Conservation (phyloP, 305 asterid species). For the Ilex paraguariensis region DNA sequence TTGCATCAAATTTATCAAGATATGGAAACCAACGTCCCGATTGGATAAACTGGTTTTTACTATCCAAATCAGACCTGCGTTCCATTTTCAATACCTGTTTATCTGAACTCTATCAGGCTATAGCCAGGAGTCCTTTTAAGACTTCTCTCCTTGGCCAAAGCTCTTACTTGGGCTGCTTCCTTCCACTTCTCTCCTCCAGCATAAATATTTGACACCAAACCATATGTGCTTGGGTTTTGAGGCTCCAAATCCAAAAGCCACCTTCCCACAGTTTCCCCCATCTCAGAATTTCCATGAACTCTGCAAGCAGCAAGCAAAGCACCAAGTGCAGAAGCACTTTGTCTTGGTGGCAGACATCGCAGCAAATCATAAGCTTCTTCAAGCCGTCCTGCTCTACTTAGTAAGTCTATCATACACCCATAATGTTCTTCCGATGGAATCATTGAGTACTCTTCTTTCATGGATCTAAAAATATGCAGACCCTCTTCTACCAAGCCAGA, state of each 20-base stretch:
- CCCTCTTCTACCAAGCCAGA: slow-evolving; percentile 43
- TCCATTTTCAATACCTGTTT: background rate
- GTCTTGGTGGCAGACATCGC: slow-evolving; percentile 18
- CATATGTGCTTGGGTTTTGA: slow-evolving; percentile 30
- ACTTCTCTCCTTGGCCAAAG: slow-evolving; percentile 32
- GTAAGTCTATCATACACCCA: slow-evolving; percentile 52
- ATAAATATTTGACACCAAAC: slow-evolving; percentile 42
- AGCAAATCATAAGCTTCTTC: slow-evolving; percentile 43
- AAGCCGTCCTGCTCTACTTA: slow-evolving; percentile 49
- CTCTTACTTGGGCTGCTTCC: slow-evolving; percentile 31
- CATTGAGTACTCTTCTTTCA: slow-evolving; percentile 39
- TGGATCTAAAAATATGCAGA: slow-evolving; percentile 31
- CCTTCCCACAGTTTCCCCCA: slow-evolving; percentile 41
- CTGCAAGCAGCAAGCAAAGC: slow-evolving; percentile 54
- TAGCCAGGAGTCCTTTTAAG: slow-evolving; percentile 39
- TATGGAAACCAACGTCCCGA: slow-evolving; percentile 76
- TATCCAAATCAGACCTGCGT: slow-evolving; percentile 33
- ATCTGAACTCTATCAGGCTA: slow-evolving; percentile 34
- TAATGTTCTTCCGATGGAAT: slow-evolving; percentile 52
- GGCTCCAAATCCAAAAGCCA: slow-evolving; percentile 44
- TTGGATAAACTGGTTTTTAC: slow-evolving; percentile 14
- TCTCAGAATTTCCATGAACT: slow-evolving; percentile 33
- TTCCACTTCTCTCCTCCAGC: slow-evolving; percentile 60
- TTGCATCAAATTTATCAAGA: slow-evolving; percentile 57
- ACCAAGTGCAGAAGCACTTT: slow-evolving; percentile 36